These are phyloP conservation scores for Hymenoscyphus albidus DNA, from an alignment of 2,329 filamentous ascomycete genomes.

Conservation along the genomic window DNA sequence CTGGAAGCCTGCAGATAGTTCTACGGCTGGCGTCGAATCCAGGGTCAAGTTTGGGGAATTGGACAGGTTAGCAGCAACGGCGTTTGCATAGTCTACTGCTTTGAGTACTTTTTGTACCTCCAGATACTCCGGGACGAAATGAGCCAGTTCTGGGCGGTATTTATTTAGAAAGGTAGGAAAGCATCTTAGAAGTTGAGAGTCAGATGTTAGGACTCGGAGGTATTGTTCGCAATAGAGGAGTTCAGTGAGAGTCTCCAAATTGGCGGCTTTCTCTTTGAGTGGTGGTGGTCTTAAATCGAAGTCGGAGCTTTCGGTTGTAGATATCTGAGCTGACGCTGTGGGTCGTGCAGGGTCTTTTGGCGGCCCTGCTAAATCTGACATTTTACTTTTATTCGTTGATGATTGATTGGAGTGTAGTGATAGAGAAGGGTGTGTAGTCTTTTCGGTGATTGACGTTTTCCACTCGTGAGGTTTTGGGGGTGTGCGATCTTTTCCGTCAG, in stretches of 20 bases:
- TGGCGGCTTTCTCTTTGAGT: neutral
- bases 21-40: neutral
- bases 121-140: slow-evolving; percentile 14
- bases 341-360: neutral
- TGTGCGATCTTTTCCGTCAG: neutral
- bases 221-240: slow-evolving; percentile 15
- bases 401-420: neutral
- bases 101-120: slow-evolving; percentile 20
- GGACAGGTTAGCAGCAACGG: slow-evolving; percentile 20
- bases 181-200: slow-evolving; percentile 10
- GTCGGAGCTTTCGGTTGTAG: slow-evolving; percentile 4
- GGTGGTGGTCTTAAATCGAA: slow-evolving; percentile 16
- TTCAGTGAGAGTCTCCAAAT: slow-evolving; percentile 9
- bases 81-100: slow-evolving; percentile 19
- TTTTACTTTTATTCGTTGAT: neutral
- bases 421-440: neutral
- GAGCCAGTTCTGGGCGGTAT: slow-evolving; percentile 15
- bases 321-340: neutral
- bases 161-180: slow-evolving; percentile 16
- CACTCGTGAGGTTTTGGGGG: neutral
- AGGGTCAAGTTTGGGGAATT: neutral
- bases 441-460: neutral
- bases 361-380: neutral
- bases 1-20: slow-evolving; percentile 40
- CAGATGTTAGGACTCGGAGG: slow-evolving; percentile 10